Conservation (phyloP, 495 filamentous ascomycete genomes). For the Chaetomidium leptoderma region DNA sequence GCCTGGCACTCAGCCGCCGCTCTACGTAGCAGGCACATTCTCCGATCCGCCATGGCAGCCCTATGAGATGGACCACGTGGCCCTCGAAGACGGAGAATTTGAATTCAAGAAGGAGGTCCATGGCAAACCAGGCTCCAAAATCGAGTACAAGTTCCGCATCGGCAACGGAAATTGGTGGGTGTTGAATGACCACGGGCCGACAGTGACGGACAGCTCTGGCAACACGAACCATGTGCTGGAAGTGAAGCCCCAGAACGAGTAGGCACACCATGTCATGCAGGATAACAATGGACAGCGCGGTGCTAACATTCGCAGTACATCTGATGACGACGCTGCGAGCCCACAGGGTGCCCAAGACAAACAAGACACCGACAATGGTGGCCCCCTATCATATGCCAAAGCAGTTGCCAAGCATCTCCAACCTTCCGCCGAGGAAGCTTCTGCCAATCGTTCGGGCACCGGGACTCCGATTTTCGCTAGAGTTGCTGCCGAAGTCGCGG, state of each 20-base stretch:
- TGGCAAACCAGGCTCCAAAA: conserved; percentile 44
- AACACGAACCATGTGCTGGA: conserved; percentile 57
- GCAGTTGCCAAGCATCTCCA: conserved; percentile 10
- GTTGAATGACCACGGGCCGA: conserved; percentile 51
- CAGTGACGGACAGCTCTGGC: conserved; percentile 51
- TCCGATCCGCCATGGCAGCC: conserved; percentile 60
- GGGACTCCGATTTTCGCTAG: conserved; percentile 25
- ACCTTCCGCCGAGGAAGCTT: background rate
- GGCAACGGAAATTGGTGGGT: conserved; percentile 63
- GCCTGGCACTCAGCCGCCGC: conserved; percentile 52
- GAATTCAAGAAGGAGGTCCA: conserved; percentile 46
- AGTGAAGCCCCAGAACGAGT: conserved; percentile 28
- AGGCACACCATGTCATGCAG: background rate
- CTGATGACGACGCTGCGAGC: background rate
- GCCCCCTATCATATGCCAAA: background rate
- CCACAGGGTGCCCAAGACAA: background rate
- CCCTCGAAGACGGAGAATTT: conserved; percentile 41
- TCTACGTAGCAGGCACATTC: conserved; percentile 64
- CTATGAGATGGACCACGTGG: conserved; percentile 52
- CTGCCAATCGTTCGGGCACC: conserved; percentile 15
- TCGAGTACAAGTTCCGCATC: conserved; percentile 68
- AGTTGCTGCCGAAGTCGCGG: conserved; percentile 40
- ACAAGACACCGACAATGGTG: background rate
- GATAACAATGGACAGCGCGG: too few species aligned
- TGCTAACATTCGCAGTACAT: background rate